Percentiles rank a stretch among this genome's conserved stretches.
Evolutionary conservation across 805 yeast species (phyloP).

Genomic region (Yarrowia sp.): DNA sequence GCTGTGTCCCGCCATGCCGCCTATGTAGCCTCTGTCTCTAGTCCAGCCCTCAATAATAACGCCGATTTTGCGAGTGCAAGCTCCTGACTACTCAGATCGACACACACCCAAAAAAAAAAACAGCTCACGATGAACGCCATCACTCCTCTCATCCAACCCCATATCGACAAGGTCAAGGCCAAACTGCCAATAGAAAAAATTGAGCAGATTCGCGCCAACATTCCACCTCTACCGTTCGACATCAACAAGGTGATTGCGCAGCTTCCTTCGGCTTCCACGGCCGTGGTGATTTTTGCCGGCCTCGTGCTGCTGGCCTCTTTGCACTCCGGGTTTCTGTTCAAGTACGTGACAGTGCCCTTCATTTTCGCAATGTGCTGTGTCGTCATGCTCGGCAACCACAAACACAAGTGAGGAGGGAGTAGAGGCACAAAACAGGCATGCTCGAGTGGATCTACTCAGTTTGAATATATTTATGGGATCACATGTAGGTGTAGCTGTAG

Average conservation of each 20-base stretch:
- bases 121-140: neutral
- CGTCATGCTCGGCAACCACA: slow-evolving; percentile 21
- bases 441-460: neutral
- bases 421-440: neutral
- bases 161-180: slow-evolving; percentile 25
- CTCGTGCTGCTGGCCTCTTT: slow-evolving; percentile 1
- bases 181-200: slow-evolving; percentile 17
- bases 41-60: neutral
- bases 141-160: slow-evolving; percentile 15
- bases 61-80: neutral
- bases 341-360: slow-evolving; percentile 22
- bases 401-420: neutral
- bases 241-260: neutral
- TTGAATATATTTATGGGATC: neutral
- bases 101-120: neutral
- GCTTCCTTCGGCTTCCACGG: slow-evolving; percentile 7
- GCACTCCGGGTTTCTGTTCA: slow-evolving; percentile 22
- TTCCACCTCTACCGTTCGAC: slow-evolving; percentile 25
- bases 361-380: slow-evolving; percentile 12
- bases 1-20: no score
- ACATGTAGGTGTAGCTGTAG: no score
- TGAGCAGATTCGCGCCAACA: slow-evolving; percentile 21
- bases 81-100: no score
- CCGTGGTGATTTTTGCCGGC: slow-evolving; percentile 17
- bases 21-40: no score